These are phyloP conservation scores for Malassezia sympodialis DNA, from an alignment of 1,284 basidiomycete species.

Conservation along the genomic window DNA sequence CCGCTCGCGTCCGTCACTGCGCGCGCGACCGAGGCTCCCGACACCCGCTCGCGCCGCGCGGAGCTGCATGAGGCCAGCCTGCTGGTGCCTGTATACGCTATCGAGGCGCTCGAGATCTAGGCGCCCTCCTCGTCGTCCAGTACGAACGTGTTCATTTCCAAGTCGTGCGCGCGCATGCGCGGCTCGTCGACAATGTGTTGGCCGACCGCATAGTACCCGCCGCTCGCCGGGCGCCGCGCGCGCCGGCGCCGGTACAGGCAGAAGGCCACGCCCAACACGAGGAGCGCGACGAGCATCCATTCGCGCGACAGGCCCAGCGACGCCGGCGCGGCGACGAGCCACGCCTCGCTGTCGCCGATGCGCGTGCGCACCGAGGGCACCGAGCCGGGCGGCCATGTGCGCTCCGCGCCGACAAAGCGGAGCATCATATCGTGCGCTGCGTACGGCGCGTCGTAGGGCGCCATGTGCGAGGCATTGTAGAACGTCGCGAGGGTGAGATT, in stretches of 20 bases:
- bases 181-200: slow-evolving; percentile 4
- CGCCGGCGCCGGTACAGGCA: slow-evolving; percentile 66
- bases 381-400: slow-evolving; percentile 63
- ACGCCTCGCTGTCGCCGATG: slow-evolving; percentile 60
- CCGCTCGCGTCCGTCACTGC: slow-evolving; percentile 10
- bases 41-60: slow-evolving; percentile 7
- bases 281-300: slow-evolving; percentile 58
- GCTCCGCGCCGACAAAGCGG: slow-evolving; percentile 57
- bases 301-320: background rate
- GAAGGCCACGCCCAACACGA: slow-evolving; percentile 61
- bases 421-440: slow-evolving; percentile 91
- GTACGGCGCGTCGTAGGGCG: slow-evolving; percentile 77
- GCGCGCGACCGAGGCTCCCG: background rate
- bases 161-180: background rate
- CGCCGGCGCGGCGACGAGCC: slow-evolving; percentile 26
- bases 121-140: slow-evolving; percentile 7
- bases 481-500: slow-evolving; percentile 89
- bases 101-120: slow-evolving; percentile 15
- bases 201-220: slow-evolving; percentile 12
- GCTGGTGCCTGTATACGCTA: slow-evolving; percentile 14
- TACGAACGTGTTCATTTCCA: slow-evolving; percentile 12
- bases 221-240: slow-evolving; percentile 35
- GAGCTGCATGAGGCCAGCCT: slow-evolving; percentile 18
- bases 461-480: slow-evolving; percentile 56
- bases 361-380: slow-evolving; percentile 64